A percentile compares a stretch with the other conserved stretches of the same genome.
phyloP scores from a whole-genome alignment of 202 grass and related monocot species.

The Zizania palustris region DNA sequence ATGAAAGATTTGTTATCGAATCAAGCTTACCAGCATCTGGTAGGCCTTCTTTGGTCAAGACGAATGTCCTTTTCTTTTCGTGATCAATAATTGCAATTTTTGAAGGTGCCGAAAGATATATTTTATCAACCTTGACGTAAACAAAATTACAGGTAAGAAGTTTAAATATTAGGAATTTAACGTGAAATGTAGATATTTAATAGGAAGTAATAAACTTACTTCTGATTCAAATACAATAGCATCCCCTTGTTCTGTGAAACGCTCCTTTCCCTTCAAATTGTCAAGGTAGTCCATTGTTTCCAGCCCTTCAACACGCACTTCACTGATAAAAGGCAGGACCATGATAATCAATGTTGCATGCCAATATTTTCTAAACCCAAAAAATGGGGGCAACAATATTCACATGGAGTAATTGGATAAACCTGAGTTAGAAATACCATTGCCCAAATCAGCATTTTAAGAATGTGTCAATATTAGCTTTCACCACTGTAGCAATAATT shows the following conservation, averaged over 20 bases:
- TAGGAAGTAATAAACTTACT: constrained; percentile 46
- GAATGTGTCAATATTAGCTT: neutral
- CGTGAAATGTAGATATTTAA: constrained; percentile 8
- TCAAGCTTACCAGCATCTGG: constrained; percentile 80
- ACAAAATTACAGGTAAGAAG: constrained; percentile 21
- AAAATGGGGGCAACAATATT: neutral
- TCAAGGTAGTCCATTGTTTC: constrained; percentile 97
- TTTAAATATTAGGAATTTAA: constrained; percentile 10
- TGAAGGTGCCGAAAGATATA: constrained; percentile 75
- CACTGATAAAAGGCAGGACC: constrained; percentile 54
- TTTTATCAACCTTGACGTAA: constrained; percentile 78
- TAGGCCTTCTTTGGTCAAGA: constrained; percentile 89
- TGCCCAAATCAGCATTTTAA: neutral
- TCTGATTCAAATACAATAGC: constrained; percentile 98
- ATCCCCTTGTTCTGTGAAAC: constrained; percentile 96
- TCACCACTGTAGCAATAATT: neutral
- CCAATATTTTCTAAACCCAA: no score
- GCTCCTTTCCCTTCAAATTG: constrained; percentile 73
- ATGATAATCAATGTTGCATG: neutral
- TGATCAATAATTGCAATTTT: constrained; percentile 99
- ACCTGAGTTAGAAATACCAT: neutral
- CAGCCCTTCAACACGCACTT: constrained; percentile 95
- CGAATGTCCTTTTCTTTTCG: constrained; percentile 98
- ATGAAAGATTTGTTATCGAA: constrained; percentile 21
- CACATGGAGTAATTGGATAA: neutral